Base-by-base conservation (phyloP, 1,284 basidiomycete species). In the Ceratobasidium sp. region DNA sequence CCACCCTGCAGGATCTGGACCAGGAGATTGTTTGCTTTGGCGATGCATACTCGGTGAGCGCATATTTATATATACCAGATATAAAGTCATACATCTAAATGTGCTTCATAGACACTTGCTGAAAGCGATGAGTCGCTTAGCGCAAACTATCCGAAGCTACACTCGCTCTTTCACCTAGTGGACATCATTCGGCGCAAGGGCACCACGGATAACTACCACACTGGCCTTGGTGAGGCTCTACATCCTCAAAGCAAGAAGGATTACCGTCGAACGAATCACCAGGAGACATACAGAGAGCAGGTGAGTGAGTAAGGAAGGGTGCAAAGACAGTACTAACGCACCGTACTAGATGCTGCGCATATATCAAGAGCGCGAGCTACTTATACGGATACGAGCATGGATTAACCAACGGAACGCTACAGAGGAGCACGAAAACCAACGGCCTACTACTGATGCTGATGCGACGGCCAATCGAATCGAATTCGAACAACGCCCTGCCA, bases 241-340 rank as follows among this genome's bases (percentile, higher is more conserved):
- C 42, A 66, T 50, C 65, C 65, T 26, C 44, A 50, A 48, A 66
- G 65, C 44, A 66, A 66, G n/a, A 26, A 23, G 42, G 44, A 66
- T 23, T 66, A 66, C 23, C 40, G 44, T 2, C 65, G 42, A 28
- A 28, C 65, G 12, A 66, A 66, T 23, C 44, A 20, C 9, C 65
- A 66, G 23, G n/a, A 26, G 44, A 15, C 9, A 12, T 66, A 23
- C 26, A 23, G 50, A 46, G 17, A 23, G 12, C 65, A 66, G 54
- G 54, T 56, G 26, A 28, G 44, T 48, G 1, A 15, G 4, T 48
- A 23, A n/a, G n/a, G n/a, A n/a, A n/a, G n/a, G n/a, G n/a, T n/a
- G n/a, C n/a, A n/a, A n/a, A n/a, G n/a, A n/a, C n/a, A n/a, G n/a
- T 20, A 33, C 26, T 42, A 38, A 20, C 3, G 0, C n/a, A 59